Conservation (phyloP, 2,329 filamentous ascomycete genomes). For the Nemania sp. region DNA sequence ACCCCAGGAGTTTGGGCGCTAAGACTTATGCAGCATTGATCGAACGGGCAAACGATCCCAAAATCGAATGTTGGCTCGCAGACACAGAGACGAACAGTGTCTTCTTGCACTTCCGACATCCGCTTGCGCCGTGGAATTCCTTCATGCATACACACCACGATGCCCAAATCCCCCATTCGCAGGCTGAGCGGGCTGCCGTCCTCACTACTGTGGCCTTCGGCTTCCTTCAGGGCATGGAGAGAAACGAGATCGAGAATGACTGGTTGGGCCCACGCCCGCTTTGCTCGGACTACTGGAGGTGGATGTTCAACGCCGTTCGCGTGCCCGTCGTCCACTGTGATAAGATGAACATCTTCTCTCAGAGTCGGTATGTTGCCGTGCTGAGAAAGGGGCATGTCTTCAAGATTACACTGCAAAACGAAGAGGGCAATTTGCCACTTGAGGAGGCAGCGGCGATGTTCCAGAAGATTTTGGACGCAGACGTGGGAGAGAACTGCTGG, state of each 20-base stretch:
- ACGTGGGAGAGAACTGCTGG: constrained; percentile 2
- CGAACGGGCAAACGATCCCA: constrained; percentile 10
- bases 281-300: constrained; percentile 16
- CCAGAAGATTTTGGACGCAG: constrained; percentile 5
- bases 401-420: constrained; percentile 12
- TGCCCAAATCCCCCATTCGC: constrained; percentile 10
- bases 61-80: constrained; percentile 14
- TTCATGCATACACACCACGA: constrained; percentile 17
- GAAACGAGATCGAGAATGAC: constrained; percentile 11
- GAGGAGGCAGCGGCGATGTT: constrained; percentile 15
- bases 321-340: constrained; percentile 9
- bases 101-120: constrained; percentile 16
- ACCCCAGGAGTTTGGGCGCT: constrained; percentile 9
- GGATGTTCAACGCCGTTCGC: constrained; percentile 19
- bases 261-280: constrained; percentile 14
- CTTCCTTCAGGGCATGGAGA: constrained; percentile 13
- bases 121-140: constrained; percentile 12
- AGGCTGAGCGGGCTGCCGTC: constrained; percentile 18
- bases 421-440: constrained; percentile 1
- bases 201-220: constrained; percentile 5
- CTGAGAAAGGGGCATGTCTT: constrained; percentile 20
- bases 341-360: constrained; percentile 13
- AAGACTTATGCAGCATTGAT: constrained; percentile 5
- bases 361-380: constrained; percentile 14
- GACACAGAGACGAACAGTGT: constrained; percentile 13